These are phyloP conservation scores for Aeminium ludgeri DNA, from an alignment of 495 filamentous ascomycete genomes.

Conservation along the genomic window DNA sequence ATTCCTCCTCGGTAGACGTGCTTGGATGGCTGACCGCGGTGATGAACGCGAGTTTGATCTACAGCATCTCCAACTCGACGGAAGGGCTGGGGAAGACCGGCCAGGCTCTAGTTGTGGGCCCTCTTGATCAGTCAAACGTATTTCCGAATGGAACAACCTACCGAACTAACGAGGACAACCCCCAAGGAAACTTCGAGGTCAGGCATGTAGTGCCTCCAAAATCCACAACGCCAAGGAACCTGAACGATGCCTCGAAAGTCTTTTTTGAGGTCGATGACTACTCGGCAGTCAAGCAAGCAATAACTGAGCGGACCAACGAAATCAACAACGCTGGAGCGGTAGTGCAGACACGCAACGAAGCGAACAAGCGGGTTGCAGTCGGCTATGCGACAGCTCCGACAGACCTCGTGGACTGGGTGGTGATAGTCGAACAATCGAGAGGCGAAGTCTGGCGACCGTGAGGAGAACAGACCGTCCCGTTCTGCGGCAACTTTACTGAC, in stretches of 20 bases:
- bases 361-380: slow-evolving; percentile 44
- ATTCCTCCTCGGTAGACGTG: slow-evolving; percentile 37
- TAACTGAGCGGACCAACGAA: slow-evolving; percentile 38
- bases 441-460: slow-evolving; percentile 60
- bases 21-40: slow-evolving; percentile 64
- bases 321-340: slow-evolving; percentile 34
- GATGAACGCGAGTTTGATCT: slow-evolving; percentile 42
- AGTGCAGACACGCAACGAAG: slow-evolving; percentile 54
- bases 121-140: slow-evolving; percentile 43
- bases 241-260: too few relatives aligned
- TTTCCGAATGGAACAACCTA: slow-evolving; percentile 31
- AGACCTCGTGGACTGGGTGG: slow-evolving; percentile 56
- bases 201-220: slow-evolving; percentile 28
- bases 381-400: slow-evolving; percentile 52
- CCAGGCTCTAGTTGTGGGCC: slow-evolving; percentile 48
- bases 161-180: slow-evolving; percentile 5
- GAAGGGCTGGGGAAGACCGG: slow-evolving; percentile 56
- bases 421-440: slow-evolving; percentile 61
- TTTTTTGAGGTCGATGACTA: slow-evolving; percentile 43
- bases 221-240: too few relatives aligned
- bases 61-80: slow-evolving; percentile 37
- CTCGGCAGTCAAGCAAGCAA: slow-evolving; percentile 38
- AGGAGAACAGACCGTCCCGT: too few relatives aligned
- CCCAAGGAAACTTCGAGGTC: slow-evolving; percentile 15
- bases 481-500: too few relatives aligned